These are phyloP conservation scores for Mycena crocata DNA, from an alignment of 768 basidiomycete species.

Conservation along the genomic window DNA sequence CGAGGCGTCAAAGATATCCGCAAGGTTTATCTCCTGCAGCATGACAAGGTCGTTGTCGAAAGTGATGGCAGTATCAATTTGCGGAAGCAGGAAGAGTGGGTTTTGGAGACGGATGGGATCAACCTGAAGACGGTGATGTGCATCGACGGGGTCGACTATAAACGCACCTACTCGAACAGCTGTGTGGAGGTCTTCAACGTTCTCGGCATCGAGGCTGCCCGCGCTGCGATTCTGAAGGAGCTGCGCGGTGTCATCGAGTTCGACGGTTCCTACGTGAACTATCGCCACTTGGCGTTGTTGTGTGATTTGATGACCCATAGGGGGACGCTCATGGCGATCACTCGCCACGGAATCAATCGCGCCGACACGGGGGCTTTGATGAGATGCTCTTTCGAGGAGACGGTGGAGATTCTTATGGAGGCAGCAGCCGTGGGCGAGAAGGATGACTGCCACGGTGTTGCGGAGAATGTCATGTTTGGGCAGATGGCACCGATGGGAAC, in stretches of 20 bases:
- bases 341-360: constrained; percentile 98
- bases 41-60: constrained; percentile 78
- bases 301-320: constrained; percentile 99
- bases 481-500: constrained; percentile 99
- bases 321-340: constrained; percentile 96
- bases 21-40: constrained; percentile 92
- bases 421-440: constrained; percentile 98
- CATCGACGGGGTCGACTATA: constrained; percentile 94
- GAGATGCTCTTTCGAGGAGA: constrained; percentile 99
- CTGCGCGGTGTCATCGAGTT: constrained; percentile 97
- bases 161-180: constrained; percentile 95
- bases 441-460: constrained; percentile 97
- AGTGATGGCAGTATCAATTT: constrained; percentile 74
- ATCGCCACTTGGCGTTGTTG: constrained; percentile 94
- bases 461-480: constrained; percentile 99
- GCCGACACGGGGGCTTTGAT: constrained; percentile 99
- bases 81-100: constrained; percentile 88
- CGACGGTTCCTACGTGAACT: constrained; percentile 99
- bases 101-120: constrained; percentile 96
- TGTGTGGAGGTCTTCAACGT: constrained; percentile 95
- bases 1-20: constrained; percentile 93
- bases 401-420: constrained; percentile 98
- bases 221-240: constrained; percentile 94
- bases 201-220: constrained; percentile 96
- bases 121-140: constrained; percentile 74